Percentiles rank a stretch among this genome's conserved stretches.
phyloP scores from a whole-genome alignment of 2,329 filamentous ascomycete genomes.

The Clonostachys rosea region DNA sequence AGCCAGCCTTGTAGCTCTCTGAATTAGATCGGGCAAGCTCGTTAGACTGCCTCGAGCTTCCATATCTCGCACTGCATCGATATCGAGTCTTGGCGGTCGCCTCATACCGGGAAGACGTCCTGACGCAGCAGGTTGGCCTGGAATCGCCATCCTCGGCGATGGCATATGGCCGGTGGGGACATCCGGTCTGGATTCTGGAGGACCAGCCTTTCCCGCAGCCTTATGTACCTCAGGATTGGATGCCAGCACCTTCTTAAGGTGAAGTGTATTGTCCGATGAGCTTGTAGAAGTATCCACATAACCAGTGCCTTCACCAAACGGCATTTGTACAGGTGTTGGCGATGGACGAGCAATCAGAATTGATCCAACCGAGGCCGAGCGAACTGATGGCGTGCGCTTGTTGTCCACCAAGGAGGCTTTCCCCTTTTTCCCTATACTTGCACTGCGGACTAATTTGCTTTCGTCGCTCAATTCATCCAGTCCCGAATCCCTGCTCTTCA shows the following conservation, averaged over 20 bases:
- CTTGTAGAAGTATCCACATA: constrained; percentile 41
- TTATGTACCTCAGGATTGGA: no score
- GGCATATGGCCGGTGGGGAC: not conserved
- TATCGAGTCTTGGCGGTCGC: constrained; percentile 71
- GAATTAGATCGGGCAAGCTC: constrained; percentile 86
- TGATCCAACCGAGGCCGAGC: constrained; percentile 2
- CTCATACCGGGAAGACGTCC: constrained; percentile 50
- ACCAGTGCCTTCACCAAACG: constrained; percentile 37
- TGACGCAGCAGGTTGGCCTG: constrained; percentile 3
- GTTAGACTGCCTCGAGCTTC: constrained; percentile 87
- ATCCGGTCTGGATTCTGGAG: not conserved
- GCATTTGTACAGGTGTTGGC: constrained; percentile 27
- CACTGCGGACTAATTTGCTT: constrained; percentile 53
- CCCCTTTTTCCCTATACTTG: constrained; percentile 56
- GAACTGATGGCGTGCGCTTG: constrained; percentile 7
- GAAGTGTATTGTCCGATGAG: constrained; percentile 22
- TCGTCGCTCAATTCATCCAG: constrained; percentile 49
- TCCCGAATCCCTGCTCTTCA: constrained; percentile 35
- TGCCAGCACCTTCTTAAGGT: not conserved
- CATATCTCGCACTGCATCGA: constrained; percentile 75
- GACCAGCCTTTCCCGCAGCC: no score
- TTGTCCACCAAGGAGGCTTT: constrained; percentile 50
- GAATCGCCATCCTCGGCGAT: not conserved
- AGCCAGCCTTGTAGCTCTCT: constrained; percentile 79
- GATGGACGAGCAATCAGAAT: constrained; percentile 14